Percentiles rank a stretch among this genome's conserved stretches.
Evolutionary conservation across 2,329 filamentous ascomycete species (phyloP).

Genomic region (Botrytis cinerea): DNA sequence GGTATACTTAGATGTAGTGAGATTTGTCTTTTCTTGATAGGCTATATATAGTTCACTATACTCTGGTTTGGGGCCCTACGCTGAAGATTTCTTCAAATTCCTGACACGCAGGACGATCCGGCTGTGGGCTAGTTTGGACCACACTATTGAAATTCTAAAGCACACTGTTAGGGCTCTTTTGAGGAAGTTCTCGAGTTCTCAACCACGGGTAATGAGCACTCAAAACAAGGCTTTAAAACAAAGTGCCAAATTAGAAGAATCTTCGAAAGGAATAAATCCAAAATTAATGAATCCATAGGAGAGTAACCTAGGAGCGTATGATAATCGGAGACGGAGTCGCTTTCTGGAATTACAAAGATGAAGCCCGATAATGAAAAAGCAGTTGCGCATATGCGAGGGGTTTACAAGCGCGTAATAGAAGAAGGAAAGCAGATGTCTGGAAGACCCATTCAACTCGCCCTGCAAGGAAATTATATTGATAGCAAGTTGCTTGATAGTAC

Average conservation of each 20-base stretch:
- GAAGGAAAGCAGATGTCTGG: neutral
- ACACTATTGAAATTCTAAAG: neutral
- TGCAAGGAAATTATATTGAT: neutral
- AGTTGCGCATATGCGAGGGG: neutral
- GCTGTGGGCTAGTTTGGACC: neutral
- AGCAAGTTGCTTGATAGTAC: neutral
- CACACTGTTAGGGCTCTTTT: neutral
- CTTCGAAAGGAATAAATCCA: neutral
- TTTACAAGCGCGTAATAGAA: neutral
- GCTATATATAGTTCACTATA: neutral
- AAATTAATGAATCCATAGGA: too few species aligned
- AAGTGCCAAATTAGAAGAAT: neutral
- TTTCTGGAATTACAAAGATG: neutral
- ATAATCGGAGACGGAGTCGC: neutral
- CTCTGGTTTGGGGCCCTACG: neutral
- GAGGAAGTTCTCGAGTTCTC: accelerated
- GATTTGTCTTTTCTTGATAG: neutral
- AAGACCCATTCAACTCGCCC: neutral
- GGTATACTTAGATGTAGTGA: neutral
- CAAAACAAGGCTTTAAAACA: neutral
- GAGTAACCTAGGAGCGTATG: accelerated
- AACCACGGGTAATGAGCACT: neutral
- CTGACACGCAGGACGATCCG: neutral
- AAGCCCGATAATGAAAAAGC: neutral
- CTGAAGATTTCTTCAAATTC: neutral